Evolutionary conservation across 1,139 yeast species (phyloP).

Genomic region (Yamadazyma epiphylla): DNA sequence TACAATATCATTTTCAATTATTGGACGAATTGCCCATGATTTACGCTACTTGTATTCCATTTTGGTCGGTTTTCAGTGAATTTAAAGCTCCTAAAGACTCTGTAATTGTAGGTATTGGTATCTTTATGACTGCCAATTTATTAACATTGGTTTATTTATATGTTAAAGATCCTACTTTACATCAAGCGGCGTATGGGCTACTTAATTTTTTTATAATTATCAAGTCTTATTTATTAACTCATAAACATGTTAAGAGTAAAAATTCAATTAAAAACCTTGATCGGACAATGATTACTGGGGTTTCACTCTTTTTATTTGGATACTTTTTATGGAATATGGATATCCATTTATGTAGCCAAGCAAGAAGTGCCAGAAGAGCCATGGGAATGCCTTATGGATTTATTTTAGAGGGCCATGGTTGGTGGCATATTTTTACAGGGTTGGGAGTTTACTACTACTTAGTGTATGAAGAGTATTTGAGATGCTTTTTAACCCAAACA

Average conservation of each 20-base stretch:
- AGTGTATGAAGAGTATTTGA: constrained; percentile 71
- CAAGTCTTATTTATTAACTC: constrained; percentile 50
- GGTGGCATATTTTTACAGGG: constrained; percentile 96
- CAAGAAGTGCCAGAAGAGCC: constrained; percentile 59
- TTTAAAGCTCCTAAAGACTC: constrained; percentile 38
- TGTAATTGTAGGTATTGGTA: constrained; percentile 47
- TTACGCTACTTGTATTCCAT: constrained; percentile 93
- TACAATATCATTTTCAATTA: constrained; percentile 81
- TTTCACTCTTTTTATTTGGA: constrained; percentile 65
- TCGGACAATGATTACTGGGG: constrained; percentile 56
- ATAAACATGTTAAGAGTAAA: constrained; percentile 46
- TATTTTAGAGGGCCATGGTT: constrained; percentile 87
- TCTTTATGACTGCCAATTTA: constrained; percentile 52
- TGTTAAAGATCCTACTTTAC: constrained; percentile 75
- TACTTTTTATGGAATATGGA: constrained; percentile 84
- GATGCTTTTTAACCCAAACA: constrained; percentile 54
- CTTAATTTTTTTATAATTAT: constrained; percentile 61
- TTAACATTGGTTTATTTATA: constrained; percentile 66
- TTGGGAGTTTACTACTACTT: constrained; percentile 55
- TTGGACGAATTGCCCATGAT: constrained; percentile 97
- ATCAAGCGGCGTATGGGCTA: constrained; percentile 72
- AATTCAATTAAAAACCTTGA: constrained; percentile 46
- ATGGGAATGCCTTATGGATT: constrained; percentile 87
- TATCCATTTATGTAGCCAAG: constrained; percentile 68
- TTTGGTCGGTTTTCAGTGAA: constrained; percentile 83